Evolutionary conservation across 1,284 basidiomycete species (phyloP).

Genomic region (Thelephora terrestris): DNA sequence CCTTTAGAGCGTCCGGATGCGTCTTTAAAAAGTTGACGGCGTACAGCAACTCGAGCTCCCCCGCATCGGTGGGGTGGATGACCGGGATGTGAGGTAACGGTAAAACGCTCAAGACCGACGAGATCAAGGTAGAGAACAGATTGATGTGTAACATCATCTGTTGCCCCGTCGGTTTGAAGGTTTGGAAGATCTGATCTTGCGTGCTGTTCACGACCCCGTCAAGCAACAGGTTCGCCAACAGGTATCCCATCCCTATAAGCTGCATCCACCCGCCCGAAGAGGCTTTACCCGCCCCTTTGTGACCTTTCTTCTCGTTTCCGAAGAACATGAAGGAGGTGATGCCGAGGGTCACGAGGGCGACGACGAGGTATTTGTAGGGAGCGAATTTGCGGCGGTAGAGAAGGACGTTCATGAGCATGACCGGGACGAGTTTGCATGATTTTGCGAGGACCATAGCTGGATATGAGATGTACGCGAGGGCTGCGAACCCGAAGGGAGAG

Average conservation of each 20-base stretch:
- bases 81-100: conserved; percentile 71
- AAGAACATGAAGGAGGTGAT: conserved; percentile 96
- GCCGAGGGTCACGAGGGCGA: conserved; percentile 84
- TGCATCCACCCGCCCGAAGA: conserved; percentile 39
- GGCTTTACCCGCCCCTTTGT: conserved; percentile 26
- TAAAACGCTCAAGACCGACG: conserved; percentile 54
- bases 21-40: conserved; percentile 69
- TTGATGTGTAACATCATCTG: conserved; percentile 99
- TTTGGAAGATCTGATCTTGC: conserved; percentile 92
- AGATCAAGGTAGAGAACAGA: conserved; percentile 66
- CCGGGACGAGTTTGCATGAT: conserved; percentile 96
- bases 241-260: conserved; percentile 59
- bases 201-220: conserved; percentile 97
- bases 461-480: conserved; percentile 93
- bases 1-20: conserved; percentile 72
- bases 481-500: conserved; percentile 91
- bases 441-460: conserved; percentile 98
- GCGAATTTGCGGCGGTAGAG: conserved; percentile 87
- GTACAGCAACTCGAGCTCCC: conserved; percentile 55
- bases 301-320: conserved; percentile 39
- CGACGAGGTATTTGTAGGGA: conserved; percentile 89
- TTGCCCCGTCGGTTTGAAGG: conserved; percentile 76
- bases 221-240: conserved; percentile 79
- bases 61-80: conserved; percentile 50
- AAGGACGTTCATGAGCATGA: conserved; percentile 91